A percentile compares a stretch with the other conserved stretches of the same genome.
phyloP scores from a whole-genome alignment of 164 flowering plant genomes.

The Stephania cephalantha region DNA sequence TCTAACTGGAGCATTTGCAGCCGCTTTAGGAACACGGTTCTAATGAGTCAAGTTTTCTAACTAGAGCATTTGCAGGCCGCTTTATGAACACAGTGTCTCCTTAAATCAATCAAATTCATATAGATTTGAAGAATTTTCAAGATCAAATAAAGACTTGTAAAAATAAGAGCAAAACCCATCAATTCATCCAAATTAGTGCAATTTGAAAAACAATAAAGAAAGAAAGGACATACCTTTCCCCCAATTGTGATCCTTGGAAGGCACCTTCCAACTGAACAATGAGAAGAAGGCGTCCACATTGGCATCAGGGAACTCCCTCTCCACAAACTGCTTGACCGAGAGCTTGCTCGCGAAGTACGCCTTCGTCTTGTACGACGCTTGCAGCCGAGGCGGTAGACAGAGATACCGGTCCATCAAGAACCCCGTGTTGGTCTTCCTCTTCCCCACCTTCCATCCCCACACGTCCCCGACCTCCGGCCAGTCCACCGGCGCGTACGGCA shows the following conservation, averaged over 20 bases:
- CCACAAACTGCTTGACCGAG: constrained; percentile 41
- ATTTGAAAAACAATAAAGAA: neutral
- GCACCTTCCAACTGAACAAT: constrained; percentile 78
- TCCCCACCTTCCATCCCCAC: constrained; percentile 85
- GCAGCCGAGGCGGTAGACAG: constrained; percentile 43
- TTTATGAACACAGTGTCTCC: no score
- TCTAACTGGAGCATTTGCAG: no score
- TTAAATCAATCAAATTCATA: no score
- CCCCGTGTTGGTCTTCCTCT: constrained; percentile 40
- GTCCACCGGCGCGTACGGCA: constrained; percentile 81
- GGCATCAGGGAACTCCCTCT: constrained; percentile 35
- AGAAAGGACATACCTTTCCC: constrained; percentile 25
- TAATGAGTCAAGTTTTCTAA: no score
- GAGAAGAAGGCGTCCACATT: constrained; percentile 57
- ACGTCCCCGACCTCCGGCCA: constrained; percentile 78
- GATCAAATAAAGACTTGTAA: no score
- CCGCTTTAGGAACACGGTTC: no score
- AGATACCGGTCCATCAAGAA: constrained; percentile 55
- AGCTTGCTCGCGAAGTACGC: constrained; percentile 47
- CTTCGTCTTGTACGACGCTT: constrained; percentile 5
- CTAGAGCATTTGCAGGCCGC: no score
- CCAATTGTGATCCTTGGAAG: constrained; percentile 13
- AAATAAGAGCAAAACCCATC: no score
- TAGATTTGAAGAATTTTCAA: no score
- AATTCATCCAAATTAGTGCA: no score